Evolutionary conservation across 2,329 filamentous ascomycete genomes (phyloP), one percentile per base, ranked within the genome.

Genomic region (Aspergillus sp.): DNA sequence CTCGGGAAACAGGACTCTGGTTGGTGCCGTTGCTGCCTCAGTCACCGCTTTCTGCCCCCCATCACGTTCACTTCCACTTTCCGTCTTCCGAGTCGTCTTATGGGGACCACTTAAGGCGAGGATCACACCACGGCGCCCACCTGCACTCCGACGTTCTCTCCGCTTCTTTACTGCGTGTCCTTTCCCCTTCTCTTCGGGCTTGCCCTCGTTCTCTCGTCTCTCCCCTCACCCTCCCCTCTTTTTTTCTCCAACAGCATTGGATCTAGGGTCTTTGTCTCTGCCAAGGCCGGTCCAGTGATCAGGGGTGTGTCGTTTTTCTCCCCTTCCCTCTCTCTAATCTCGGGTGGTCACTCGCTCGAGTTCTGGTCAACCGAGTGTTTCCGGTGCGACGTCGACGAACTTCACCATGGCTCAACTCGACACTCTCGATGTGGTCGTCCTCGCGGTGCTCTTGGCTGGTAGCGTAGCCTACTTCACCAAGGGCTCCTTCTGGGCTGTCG

Each of bases 391-490:
- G 52, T 51, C 40, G 51, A 54, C 42, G 33, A 33, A 44, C 39
- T 53, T 47, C 64, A 62, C 45, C 50, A 98, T 99, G 95, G 91
- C 93, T 66, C 90, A 96, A 83, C 87, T 99, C 73, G 95, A 99
- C 75, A 96, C 92, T 24, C 82, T 99, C 80, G 95, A 99, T 83
- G 83, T 98, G 68, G 77, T 96, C 70, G 95, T 99, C 82, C 89
- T 99, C 65, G 86, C 86, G 61, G 86, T 86, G 58, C 88, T 99
- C 68, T 84, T 98, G 56, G 75, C 96, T 58, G 95, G 91, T 65
- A 97, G 92, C 48, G 74, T 93, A 60, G 95, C 93, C 72, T 99
- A 98, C 80, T 96, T 99, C 79, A 98, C 95, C 66, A 99, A 99
- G 75, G 95, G 95, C 70, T 95, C 89, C 64, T 88, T 95, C 76